Evolutionary conservation across 208 protist genomes (phyloP).

Genomic region (Paratrypanosoma confusum): DNA sequence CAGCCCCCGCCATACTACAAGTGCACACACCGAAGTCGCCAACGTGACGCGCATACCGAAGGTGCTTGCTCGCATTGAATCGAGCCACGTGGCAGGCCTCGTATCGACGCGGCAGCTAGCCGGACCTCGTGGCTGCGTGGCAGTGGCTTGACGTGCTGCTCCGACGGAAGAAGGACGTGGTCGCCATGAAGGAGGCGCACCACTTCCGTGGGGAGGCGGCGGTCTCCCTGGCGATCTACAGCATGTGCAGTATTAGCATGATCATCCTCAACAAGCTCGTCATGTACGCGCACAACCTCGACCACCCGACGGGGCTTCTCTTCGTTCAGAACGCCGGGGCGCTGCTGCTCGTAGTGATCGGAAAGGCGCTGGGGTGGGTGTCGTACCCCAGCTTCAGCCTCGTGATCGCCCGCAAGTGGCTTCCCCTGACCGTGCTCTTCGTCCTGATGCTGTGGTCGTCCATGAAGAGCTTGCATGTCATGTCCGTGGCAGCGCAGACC

Average conservation of each 20-base stretch:
- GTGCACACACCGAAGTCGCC: no score
- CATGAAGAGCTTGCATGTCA: constrained; percentile 66
- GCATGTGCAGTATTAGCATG: constrained; percentile 69
- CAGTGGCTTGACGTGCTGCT: no score
- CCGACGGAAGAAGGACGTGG: no score
- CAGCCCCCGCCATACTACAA: no score
- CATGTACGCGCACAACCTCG: constrained; percentile 48
- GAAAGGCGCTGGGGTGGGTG: constrained; percentile 26
- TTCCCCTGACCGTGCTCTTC: constrained; percentile 66
- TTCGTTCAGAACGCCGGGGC: constrained; percentile 63
- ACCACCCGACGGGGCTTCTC: constrained; percentile 57
- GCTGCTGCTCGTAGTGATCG: constrained; percentile 34
- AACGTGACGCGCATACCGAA: no score
- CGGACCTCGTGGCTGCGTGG: no score
- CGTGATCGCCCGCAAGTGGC: constrained; percentile 38
- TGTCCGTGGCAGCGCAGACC: constrained; percentile 80
- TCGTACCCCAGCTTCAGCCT: constrained; percentile 50
- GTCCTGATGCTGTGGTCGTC: constrained; percentile 77
- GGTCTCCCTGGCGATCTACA: constrained; percentile 50
- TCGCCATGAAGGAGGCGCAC: no score
- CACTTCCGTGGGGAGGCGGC: constrained; percentile 9
- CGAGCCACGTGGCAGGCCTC: no score
- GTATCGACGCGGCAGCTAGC: no score
- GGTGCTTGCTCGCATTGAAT: no score
- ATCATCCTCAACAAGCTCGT: constrained; percentile 83